phyloP scores from a whole-genome alignment of 2,329 filamentous ascomycete genomes.

The Diaporthe nobilis region DNA sequence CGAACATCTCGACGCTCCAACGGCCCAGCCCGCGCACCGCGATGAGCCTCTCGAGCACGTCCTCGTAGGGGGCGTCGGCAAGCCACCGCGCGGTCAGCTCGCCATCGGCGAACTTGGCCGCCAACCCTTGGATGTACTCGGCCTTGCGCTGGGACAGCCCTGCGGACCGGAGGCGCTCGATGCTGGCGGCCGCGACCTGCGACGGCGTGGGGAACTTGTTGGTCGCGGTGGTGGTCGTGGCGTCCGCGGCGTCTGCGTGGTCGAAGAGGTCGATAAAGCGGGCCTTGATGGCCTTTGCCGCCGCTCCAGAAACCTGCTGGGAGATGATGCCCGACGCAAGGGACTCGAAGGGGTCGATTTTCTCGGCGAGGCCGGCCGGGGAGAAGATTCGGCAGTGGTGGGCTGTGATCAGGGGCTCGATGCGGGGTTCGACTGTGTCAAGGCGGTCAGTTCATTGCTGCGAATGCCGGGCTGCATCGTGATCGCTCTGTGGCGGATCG shows the following conservation, averaged over 20 bases:
- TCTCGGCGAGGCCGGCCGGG: constrained; percentile 84
- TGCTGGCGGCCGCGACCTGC: constrained; percentile 74
- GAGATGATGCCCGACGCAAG: constrained; percentile 91
- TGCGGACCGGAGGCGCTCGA: constrained; percentile 82
- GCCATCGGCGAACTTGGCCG: constrained; percentile 82
- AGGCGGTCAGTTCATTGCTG: background rate
- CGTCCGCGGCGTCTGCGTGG: constrained; percentile 42
- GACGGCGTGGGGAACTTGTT: constrained; percentile 80
- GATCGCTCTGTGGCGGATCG: background rate
- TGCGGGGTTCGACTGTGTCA: constrained; percentile 73
- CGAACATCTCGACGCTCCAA: constrained; percentile 99
- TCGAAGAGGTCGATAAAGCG: constrained; percentile 85
- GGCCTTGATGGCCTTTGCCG: constrained; percentile 88
- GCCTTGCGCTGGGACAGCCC: constrained; percentile 95
- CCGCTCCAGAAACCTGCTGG: constrained; percentile 95
- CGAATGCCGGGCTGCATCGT: no score
- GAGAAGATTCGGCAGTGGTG: constrained; percentile 86
- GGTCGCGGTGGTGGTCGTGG: constrained; percentile 22
- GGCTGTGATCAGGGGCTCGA: constrained; percentile 79
- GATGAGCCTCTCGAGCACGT: constrained; percentile 84
- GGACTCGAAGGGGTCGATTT: constrained; percentile 88
- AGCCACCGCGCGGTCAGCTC: constrained; percentile 84
- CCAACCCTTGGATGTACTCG: constrained; percentile 91
- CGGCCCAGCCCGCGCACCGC: constrained; percentile 88
- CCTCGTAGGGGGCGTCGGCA: constrained; percentile 84